Evolutionary conservation across 1,284 basidiomycete species (phyloP), one percentile per base, ranked within the genome.

Genomic region (Sparassis latifolia): DNA sequence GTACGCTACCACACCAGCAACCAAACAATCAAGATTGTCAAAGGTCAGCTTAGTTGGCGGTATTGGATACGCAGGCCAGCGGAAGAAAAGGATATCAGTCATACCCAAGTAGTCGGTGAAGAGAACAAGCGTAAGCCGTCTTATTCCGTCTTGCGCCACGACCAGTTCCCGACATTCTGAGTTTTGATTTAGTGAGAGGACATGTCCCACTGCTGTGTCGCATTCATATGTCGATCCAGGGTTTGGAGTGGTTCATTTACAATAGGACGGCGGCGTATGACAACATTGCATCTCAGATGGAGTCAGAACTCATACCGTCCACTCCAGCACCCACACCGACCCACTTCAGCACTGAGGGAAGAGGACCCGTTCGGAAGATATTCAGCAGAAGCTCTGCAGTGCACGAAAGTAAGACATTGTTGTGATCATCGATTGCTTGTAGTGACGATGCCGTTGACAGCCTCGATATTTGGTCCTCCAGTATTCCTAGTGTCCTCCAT

Each of bases 211-310:
- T 81, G 38, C 79, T 82, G 35, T 93, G 91, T 61, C 84, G 93
- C 42, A 80, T 96, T 39, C 82, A 87, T 47, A 65, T 92, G 30
- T 82, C 82, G 5, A 62, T 89, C 3, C 82, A 94, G 58, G 94
- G 94, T 27, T 74, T 93, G 37, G 92, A 97, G 67, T 91, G 88
- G 83, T 91, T 91, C 66, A 66, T 96, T 44, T 96, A 91, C 69
- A 97, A 97, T 66, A 76, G 84, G 49, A 94, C 90, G 1, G 79
- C 89, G 2, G 84, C 91, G 4, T 96, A 88, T 66, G 91, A 97
- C 62, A 77, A 80, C 50, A 92, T 97, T 43, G 70, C 94, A 27
- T 77, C 85, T 31, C 81, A 88, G 59, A 82, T 93, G 75, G 78
- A 78, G 55, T 59, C 63, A 28, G 67, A 69, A 6, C 41, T 37